Base-by-base conservation (phyloP, 345 rosid species). In the Murraya koenigii region DNA sequence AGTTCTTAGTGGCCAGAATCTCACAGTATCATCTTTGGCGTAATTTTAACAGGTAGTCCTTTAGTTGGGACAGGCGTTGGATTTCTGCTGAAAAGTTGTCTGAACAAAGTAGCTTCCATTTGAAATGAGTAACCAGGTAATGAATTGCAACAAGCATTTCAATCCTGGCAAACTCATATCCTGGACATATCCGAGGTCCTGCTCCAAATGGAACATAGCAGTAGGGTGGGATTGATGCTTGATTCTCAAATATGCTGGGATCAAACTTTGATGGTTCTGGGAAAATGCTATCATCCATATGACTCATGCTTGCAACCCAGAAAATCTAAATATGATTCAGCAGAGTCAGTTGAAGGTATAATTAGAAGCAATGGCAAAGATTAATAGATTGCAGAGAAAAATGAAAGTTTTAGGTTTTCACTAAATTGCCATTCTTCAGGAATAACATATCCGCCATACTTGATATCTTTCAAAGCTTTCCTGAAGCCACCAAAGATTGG, bases 381-480 rank as follows among this genome's bases (percentile, higher is more conserved):
- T 1, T 30, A 74, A 13, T 10, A 5, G 26, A 28, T 7, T 6
- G 23, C 23, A 0, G 20, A 60, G 59, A 32, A 64, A 5, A 10
- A 0, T 41, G 2, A 2, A 41, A 65, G 8, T 7, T 52, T 2
- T 1, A 32, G 2, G 70, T 26, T 78, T 71, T 70, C 44, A 68
- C 88, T 82, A 74, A 85, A 89, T 67, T 83, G 90, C 93, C 91
- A 89, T 4, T 86, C 87, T 80, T 84, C 72, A 3, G 93, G 91
- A 49, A 87, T 85, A 70, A 83, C 70, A 84, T 85, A 85, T 30
- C 87, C 87, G 0, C 75, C 81, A 22, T 71, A 85, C 52, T 86
- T 79, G 2, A 83, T 80, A 58, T 88, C 91, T 77, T 78, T 84
- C 33, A 84, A 28, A n/a, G 87, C 84, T 72, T 59, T 79, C 75